Conservation (phyloP, 139 green algal species). For the Eudorina sp. region DNA sequence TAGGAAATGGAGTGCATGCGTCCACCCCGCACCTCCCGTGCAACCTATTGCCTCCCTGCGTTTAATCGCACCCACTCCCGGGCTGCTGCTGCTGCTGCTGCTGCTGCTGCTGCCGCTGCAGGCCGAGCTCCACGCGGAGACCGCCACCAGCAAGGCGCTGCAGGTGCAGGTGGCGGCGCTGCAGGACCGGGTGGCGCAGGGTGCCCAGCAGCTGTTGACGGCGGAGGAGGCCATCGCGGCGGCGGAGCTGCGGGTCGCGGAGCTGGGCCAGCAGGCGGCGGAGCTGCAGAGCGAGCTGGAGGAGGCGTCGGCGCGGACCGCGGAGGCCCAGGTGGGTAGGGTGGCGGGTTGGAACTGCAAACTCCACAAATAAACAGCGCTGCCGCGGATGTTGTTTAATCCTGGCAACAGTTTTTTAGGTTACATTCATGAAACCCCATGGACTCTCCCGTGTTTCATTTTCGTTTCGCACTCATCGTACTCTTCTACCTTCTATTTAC, state of each 20-base stretch:
- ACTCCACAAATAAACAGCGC: too few species aligned
- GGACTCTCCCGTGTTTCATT: too few species aligned
- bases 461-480: too few species aligned
- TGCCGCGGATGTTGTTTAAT: too few species aligned
- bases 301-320: neutral
- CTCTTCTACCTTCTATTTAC: too few species aligned
- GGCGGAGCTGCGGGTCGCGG: neutral
- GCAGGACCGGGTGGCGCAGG: neutral
- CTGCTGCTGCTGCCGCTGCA: neutral
- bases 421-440: too few species aligned
- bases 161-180: constrained; percentile 29
- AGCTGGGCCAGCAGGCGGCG: neutral
- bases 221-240: neutral
- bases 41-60: too few species aligned
- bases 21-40: too few species aligned
- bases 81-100: too few species aligned
- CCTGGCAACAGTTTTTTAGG: too few species aligned
- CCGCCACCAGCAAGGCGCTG: constrained; percentile 19
- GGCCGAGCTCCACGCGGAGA: constrained; percentile 24
- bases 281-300: constrained; percentile 6
- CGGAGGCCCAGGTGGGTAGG: constrained; percentile 4
- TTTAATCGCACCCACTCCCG: too few species aligned
- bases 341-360: neutral
- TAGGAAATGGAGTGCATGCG: too few species aligned
- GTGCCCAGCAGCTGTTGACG: neutral